Conservation (phyloP, 768 basidiomycete genomes). For the Lentinus brumalis region DNA sequence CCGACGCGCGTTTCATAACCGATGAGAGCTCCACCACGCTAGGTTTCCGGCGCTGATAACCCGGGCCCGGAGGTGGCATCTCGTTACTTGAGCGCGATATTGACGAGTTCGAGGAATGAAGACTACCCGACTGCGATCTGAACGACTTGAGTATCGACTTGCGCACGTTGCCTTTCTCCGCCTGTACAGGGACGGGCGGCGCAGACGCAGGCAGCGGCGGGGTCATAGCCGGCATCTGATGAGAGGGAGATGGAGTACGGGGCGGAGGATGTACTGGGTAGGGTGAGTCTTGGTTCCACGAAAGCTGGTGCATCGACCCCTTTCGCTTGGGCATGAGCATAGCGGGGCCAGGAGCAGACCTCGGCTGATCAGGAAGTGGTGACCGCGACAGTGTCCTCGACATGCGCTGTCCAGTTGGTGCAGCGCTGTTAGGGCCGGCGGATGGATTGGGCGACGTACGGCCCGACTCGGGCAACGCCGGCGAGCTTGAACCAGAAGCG, state of each 20-base stretch:
- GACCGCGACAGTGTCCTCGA: constrained; percentile 18
- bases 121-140: constrained; percentile 48
- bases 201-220: constrained; percentile 21
- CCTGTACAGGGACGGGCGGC: constrained; percentile 33
- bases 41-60: constrained; percentile 38
- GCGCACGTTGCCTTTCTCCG: constrained; percentile 47
- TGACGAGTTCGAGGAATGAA: constrained; percentile 25
- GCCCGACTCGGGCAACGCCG: constrained; percentile 23
- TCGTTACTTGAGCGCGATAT: constrained; percentile 34
- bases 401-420: constrained; percentile 11
- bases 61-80: constrained; percentile 40
- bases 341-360: constrained; percentile 37
- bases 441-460: constrained; percentile 28
- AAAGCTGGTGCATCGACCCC: constrained; percentile 49
- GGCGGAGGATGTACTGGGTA: constrained; percentile 49
- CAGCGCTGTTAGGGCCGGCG: constrained; percentile 15
- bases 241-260: constrained; percentile 20
- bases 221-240: constrained; percentile 26
- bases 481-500: constrained; percentile 16
- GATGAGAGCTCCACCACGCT: constrained; percentile 44
- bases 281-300: constrained; percentile 75
- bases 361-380: constrained; percentile 22
- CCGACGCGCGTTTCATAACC: constrained; percentile 29
- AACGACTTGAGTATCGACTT: constrained; percentile 75
- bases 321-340: constrained; percentile 30